Evolutionary conservation across 148 eudicot genomes (phyloP).

Genomic region (Pharnaceum exiguum): DNA sequence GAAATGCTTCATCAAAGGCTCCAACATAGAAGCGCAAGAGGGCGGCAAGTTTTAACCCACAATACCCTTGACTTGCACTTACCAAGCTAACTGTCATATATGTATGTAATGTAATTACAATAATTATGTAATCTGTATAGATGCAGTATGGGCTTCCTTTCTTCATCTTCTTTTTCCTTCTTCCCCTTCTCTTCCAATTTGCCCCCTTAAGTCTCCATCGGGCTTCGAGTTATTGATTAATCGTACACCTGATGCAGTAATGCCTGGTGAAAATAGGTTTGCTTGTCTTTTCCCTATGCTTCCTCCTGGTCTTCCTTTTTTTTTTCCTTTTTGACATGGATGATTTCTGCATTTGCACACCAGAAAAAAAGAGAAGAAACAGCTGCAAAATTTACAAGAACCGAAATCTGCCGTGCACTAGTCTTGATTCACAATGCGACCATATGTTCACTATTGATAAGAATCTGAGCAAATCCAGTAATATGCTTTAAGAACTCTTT

Average conservation of each 20-base stretch:
- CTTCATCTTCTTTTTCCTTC: not conserved
- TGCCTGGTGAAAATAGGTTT: not conserved
- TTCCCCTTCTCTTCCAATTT: constrained; percentile 1
- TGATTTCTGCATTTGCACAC: too few relatives aligned
- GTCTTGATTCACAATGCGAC: too few relatives aligned
- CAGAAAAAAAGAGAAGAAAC: too few relatives aligned
- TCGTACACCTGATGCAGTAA: constrained; percentile 7
- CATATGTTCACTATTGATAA: too few relatives aligned
- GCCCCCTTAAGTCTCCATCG: too few relatives aligned
- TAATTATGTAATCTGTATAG: constrained; percentile 17
- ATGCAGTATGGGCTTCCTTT: constrained; percentile 6
- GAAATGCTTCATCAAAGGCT: constrained; percentile 84
- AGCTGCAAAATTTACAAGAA: too few relatives aligned
- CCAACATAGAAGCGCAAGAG: constrained; percentile 83
- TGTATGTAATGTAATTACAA: not conserved
- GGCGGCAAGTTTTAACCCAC: constrained; percentile 57
- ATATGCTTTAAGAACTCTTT: too few relatives aligned
- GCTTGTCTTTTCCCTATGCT: too few relatives aligned
- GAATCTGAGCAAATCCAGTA: too few relatives aligned
- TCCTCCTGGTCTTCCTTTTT: too few relatives aligned
- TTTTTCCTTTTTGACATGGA: too few relatives aligned
- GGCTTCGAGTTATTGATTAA: not conserved
- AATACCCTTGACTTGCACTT: constrained; percentile 42
- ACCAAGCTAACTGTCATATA: constrained; percentile 16
- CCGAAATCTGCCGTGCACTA: too few relatives aligned